Conservation (phyloP, 805 yeast genomes). For the Kuraishia hungarica region DNA sequence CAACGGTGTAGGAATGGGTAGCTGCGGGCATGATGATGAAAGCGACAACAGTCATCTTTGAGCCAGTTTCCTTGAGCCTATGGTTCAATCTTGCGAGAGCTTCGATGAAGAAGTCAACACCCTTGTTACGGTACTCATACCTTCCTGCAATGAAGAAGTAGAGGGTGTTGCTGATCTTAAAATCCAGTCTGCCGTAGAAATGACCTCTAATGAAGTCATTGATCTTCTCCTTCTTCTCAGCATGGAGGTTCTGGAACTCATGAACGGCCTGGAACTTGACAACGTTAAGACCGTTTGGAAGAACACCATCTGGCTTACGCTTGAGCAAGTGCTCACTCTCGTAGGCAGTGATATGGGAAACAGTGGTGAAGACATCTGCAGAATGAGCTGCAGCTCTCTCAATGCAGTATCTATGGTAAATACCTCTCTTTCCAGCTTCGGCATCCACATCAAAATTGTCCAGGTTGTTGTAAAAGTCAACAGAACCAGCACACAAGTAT, state of each 20-base stretch:
- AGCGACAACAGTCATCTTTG: conserved; percentile 91
- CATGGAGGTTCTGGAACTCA: conserved; percentile 95
- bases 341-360: conserved; percentile 93
- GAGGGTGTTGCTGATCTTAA: conserved; percentile 86
- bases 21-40: conserved; percentile 97
- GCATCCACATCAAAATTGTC: conserved; percentile 88
- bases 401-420: conserved; percentile 92
- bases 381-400: conserved; percentile 95
- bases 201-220: conserved; percentile 95
- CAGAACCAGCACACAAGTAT: conserved; percentile 92
- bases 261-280: conserved; percentile 96
- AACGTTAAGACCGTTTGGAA: conserved; percentile 94
- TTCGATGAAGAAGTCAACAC: conserved; percentile 92
- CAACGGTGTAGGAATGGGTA: conserved; percentile 90
- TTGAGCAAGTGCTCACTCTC: conserved; percentile 90
- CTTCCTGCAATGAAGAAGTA: conserved; percentile 97
- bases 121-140: conserved; percentile 93
- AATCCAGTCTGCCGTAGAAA: conserved; percentile 93
- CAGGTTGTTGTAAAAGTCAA: conserved; percentile 90
- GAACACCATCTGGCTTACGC: conserved; percentile 95
- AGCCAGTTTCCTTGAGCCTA: conserved; percentile 68
- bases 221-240: conserved; percentile 81
- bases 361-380: conserved; percentile 96
- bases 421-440: conserved; percentile 97
- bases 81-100: conserved; percentile 88